Conservation (phyloP, 192 early-diverging fungal species). For the Coemansia biformis region DNA sequence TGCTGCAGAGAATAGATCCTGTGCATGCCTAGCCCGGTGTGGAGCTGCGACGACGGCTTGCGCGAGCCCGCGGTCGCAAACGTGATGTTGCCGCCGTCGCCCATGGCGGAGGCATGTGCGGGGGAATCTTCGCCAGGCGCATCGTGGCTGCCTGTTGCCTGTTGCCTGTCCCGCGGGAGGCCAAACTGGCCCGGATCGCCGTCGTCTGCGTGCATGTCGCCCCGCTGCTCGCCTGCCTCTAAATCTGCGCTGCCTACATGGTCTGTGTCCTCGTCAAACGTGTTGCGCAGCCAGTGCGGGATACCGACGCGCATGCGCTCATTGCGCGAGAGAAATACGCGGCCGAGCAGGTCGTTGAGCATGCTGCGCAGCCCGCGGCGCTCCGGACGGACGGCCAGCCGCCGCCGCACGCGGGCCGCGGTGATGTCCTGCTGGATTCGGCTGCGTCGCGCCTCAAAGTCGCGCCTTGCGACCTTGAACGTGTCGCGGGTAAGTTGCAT, state of each 20-base stretch:
- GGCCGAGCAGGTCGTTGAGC: constrained; percentile 19
- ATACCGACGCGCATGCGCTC: constrained; percentile 34
- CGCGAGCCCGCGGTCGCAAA: constrained; percentile 4
- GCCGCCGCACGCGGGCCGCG: constrained; percentile 24
- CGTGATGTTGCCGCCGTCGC: constrained; percentile 4
- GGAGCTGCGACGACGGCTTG: neutral
- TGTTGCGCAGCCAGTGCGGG: constrained; percentile 32
- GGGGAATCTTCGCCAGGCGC: no score
- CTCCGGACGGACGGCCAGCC: constrained; percentile 27
- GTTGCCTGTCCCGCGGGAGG: neutral
- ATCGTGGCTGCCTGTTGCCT: neutral
- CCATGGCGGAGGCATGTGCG: no score
- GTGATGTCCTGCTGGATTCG: constrained; percentile 37
- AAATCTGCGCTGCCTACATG: constrained; percentile 6
- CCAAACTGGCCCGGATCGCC: no score
- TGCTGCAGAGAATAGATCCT: no score
- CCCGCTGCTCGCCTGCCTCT: constrained; percentile 5
- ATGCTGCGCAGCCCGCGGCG: constrained; percentile 18
- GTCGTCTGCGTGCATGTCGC: no score
- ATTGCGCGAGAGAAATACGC: constrained; percentile 20
- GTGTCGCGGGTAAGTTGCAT: constrained; percentile 35
- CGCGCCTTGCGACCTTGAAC: constrained; percentile 30
- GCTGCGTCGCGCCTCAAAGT: constrained; percentile 19
- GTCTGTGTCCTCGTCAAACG: constrained; percentile 1
- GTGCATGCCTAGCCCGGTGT: neutral